Percentiles rank a stretch among this genome's conserved stretches.
Conservation (phyloP, 1,284 basidiomycete species). For the Porogramme epimiltina region DNA sequence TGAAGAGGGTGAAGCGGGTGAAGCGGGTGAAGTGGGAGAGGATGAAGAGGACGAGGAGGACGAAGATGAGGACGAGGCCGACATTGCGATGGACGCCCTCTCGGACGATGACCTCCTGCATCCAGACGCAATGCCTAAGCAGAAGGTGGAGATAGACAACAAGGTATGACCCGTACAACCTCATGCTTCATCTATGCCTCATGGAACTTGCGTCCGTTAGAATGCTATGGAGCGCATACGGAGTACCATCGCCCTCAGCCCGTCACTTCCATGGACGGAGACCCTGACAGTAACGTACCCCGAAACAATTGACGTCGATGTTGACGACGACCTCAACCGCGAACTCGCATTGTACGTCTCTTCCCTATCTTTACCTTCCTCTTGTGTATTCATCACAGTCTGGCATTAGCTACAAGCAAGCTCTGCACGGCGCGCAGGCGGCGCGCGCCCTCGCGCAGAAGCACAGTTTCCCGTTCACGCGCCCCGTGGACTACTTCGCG, state of each 20-base stretch:
- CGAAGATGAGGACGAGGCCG: slow-evolving; percentile 26
- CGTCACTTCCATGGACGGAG: slow-evolving; percentile 84
- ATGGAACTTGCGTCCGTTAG: slow-evolving; percentile 39
- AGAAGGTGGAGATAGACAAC: slow-evolving; percentile 85
- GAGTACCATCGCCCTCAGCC: slow-evolving; percentile 76
- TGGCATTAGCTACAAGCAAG: slow-evolving; percentile 86
- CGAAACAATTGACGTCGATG: slow-evolving; percentile 75
- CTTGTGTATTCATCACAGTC: not conserved
- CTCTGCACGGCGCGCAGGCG: slow-evolving; percentile 78
- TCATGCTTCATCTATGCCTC: no score
- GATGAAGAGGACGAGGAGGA: slow-evolving; percentile 28
- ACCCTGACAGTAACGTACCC: slow-evolving; percentile 79
- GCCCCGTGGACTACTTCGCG: slow-evolving; percentile 96
- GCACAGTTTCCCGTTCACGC: slow-evolving; percentile 83
- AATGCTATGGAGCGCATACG: slow-evolving; percentile 81
- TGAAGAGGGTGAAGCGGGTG: slow-evolving; percentile 28
- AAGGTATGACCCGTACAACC: slow-evolving; percentile 47
- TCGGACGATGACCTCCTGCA: slow-evolving; percentile 63
- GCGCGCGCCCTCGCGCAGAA: slow-evolving; percentile 78
- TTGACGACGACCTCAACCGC: slow-evolving; percentile 88
- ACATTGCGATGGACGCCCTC: slow-evolving; percentile 67
- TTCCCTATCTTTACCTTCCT: slow-evolving; percentile 17
- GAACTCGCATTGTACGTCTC: slow-evolving; percentile 87
- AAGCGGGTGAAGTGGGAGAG: no score
- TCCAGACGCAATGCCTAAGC: slow-evolving; percentile 75